phyloP scores from a whole-genome alignment of 257 asterid genomes.

The Fraxinus quadrangulata region DNA sequence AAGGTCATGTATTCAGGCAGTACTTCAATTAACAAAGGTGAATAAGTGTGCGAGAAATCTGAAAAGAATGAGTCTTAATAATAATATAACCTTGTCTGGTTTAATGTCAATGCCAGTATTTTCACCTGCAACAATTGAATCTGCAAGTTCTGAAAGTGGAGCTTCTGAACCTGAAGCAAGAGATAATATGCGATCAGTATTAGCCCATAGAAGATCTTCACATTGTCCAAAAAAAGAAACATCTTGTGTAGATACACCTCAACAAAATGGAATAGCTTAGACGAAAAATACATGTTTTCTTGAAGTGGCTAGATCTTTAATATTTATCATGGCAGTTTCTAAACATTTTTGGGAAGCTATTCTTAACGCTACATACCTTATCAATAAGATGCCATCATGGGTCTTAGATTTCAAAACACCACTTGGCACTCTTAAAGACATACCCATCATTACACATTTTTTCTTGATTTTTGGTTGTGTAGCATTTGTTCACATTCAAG shows the following conservation, averaged over 20 bases:
- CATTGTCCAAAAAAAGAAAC: neutral
- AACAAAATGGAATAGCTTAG: no score
- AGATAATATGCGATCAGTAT: slow-evolving; percentile 18
- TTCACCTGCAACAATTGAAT: slow-evolving; percentile 55
- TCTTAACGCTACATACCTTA: no score
- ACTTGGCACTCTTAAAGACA: no score
- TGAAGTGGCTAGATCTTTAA: no score
- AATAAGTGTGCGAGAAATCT: neutral
- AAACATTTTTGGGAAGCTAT: no score
- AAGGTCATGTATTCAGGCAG: neutral
- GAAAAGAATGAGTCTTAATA: slow-evolving; percentile 5
- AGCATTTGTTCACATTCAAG: neutral
- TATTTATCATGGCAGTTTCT: no score
- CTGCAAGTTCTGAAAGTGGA: slow-evolving; percentile 65
- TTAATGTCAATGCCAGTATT: slow-evolving; percentile 30
- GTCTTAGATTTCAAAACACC: no score
- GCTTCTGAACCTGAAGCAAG: slow-evolving; percentile 68
- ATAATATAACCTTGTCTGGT: slow-evolving; percentile 44
- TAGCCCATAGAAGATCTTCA: neutral
- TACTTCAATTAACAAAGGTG: neutral
- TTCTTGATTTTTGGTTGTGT: neutral
- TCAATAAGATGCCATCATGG: no score
- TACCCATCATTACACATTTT: no score
- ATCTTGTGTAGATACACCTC: no score
- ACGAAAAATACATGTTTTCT: no score